These are phyloP conservation scores for Albatrellus sp. DNA, from an alignment of 1,284 basidiomycete genomes.

Conservation along the genomic window DNA sequence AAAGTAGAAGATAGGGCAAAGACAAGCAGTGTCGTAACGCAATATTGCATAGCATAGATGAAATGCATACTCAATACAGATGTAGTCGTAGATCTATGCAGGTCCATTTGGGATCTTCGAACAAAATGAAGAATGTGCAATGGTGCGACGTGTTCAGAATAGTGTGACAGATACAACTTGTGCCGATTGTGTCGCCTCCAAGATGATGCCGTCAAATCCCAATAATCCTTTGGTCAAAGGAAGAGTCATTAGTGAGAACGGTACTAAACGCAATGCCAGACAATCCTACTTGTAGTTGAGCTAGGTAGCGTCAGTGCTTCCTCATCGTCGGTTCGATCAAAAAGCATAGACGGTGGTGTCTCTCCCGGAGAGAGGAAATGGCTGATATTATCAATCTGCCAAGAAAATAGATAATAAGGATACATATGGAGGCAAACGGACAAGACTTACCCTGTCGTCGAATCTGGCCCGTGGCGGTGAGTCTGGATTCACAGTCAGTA, in stretches of 20 bases:
- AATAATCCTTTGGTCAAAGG: slow-evolving; percentile 36
- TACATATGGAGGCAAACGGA: not conserved
- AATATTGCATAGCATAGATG: not conserved
- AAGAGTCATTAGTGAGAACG: slow-evolving; percentile 4
- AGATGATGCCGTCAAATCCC: slow-evolving; percentile 72
- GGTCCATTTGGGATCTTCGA: not conserved
- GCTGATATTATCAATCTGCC: slow-evolving; percentile 60
- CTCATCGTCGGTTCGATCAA: slow-evolving; percentile 79
- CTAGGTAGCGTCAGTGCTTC: slow-evolving; percentile 58
- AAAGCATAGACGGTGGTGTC: slow-evolving; percentile 67
- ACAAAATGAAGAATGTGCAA: not conserved
- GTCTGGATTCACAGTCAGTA: slow-evolving; percentile 27
- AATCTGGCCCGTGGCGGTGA: slow-evolving; percentile 56
- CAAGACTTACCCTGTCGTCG: slow-evolving; percentile 41
- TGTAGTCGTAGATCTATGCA: not conserved
- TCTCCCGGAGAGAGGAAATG: slow-evolving; percentile 63
- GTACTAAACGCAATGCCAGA: not conserved
- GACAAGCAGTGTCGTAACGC: not conserved
- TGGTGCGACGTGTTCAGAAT: slow-evolving; percentile 30
- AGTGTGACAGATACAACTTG: slow-evolving; percentile 65
- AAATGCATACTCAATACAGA: not conserved
- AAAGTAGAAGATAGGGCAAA: slow-evolving; percentile 1
- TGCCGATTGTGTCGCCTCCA: slow-evolving; percentile 70
- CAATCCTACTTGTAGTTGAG: slow-evolving; percentile 53
- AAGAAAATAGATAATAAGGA: not conserved